A percentile compares a stretch with the other conserved stretches of the same genome.
phyloP scores from a whole-genome alignment of 2,329 filamentous ascomycete species.

The Trichoderma arundinaceum region DNA sequence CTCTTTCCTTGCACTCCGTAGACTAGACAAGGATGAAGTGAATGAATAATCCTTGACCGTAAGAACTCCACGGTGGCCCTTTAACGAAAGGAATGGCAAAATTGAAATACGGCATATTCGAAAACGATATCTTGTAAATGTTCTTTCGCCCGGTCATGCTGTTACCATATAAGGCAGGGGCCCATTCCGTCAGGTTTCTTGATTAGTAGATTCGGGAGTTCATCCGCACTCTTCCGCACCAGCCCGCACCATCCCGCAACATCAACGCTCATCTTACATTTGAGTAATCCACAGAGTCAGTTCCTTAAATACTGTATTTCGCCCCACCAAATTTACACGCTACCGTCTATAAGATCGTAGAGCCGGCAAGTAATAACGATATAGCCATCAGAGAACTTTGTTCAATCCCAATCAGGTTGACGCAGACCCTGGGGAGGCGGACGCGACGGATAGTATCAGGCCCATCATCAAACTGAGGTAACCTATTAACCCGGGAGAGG shows the following conservation, averaged over 20 bases:
- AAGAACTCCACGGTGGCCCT: background rate
- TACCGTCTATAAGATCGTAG: too few relatives aligned
- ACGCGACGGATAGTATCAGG: too few relatives aligned
- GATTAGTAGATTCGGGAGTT: slow-evolving; percentile 3
- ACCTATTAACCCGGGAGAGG: too few relatives aligned
- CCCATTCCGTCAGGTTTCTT: background rate
- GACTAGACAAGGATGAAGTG: background rate
- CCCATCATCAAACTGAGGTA: too few relatives aligned
- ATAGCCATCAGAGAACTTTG: too few relatives aligned
- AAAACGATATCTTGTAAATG: background rate
- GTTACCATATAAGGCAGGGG: background rate
- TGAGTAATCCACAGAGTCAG: too few relatives aligned
- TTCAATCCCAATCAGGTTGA: too few relatives aligned
- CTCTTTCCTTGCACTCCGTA: too few relatives aligned
- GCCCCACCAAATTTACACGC: too few relatives aligned
- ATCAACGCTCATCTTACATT: background rate
- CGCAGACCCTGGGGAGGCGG: too few relatives aligned
- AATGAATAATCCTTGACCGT: background rate
- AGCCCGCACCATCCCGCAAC: background rate
- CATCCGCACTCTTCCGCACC: background rate
- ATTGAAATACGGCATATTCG: background rate
- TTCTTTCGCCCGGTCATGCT: background rate
- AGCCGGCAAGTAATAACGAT: too few relatives aligned
- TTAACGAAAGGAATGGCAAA: background rate
- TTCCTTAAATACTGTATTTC: too few relatives aligned